Base-by-base conservation (phyloP, 2,329 filamentous ascomycete genomes). In the Colletotrichum karsti region DNA sequence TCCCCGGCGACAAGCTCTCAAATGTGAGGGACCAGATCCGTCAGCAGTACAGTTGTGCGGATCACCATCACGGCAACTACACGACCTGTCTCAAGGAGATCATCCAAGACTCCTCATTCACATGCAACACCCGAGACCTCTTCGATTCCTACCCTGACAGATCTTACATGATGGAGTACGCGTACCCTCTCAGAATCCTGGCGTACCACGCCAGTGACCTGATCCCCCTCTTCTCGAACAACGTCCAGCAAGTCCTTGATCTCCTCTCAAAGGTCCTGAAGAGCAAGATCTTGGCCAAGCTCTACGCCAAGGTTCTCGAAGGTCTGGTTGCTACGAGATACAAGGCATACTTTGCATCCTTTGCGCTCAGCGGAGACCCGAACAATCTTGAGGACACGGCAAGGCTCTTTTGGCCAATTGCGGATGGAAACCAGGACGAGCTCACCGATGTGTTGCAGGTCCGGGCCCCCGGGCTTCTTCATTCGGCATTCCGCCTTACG, bases 151-250 rank as follows among this genome's bases (percentile, higher is more conserved):
- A 80, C 54, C 72, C 75, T 15, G 73, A 75, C 41, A 72, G 72
- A 4, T 79, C 76, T 30, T 55, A 55, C 22, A 55, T 55, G 53
- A 55, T 55, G 53, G 53, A 55, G 35, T 55, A 55, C 24, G 53
- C 53, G 13, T 55, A 41, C 35, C 53, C 53, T 9, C 75, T 77
- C 4, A 84, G 75, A 66, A 78, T 75, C 55, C 78, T 83, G 72
- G 79, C 82, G 65, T 84, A 83, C 72, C 81, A 84, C 68, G 81
- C 74, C 7, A 74, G 76, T 7, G 82, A 84, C 63, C 72, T 84
- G 6, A 69, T 83, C 6, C 75, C 81, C 15, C 77, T 79, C 3
- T 84, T 83, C 71, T 83, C 78, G 75, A 77, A 79, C 57, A 55
- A 55, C 35, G 35, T 55, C 13, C 37, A 57, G 3, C 54, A 57